Evolutionary conservation across 2,329 filamentous ascomycete species (phyloP).

Genomic region (Monilinia aucupariae): DNA sequence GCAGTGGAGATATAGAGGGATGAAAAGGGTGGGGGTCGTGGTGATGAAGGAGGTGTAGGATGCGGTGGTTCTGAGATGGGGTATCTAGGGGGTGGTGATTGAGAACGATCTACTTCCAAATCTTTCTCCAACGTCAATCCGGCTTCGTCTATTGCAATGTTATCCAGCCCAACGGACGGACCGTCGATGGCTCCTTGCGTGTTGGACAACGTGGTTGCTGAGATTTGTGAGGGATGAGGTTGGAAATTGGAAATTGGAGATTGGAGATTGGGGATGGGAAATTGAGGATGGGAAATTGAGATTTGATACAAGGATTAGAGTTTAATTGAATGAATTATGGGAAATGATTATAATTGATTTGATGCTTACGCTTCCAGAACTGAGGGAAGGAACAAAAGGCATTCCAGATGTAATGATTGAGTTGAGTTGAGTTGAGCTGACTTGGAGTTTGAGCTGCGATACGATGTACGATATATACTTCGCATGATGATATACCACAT

Average conservation of each 20-base stretch:
- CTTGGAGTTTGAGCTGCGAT: too few relatives aligned
- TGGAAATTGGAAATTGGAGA: constrained; percentile 14
- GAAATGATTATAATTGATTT: constrained; percentile 14
- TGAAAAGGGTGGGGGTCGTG: constrained; percentile 54
- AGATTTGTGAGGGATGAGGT: constrained; percentile 15
- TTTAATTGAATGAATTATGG: constrained; percentile 12
- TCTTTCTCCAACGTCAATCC: constrained; percentile 36
- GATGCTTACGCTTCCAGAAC: too few relatives aligned
- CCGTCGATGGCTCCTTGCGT: constrained; percentile 42
- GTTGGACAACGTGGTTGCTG: constrained; percentile 45
- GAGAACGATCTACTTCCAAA: constrained; percentile 35
- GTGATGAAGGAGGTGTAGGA: constrained; percentile 40
- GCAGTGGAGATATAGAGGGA: constrained; percentile 49
- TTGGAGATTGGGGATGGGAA: too few relatives aligned
- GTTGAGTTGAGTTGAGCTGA: neutral
- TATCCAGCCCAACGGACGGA: constrained; percentile 40
- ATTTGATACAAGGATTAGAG: constrained; percentile 17
- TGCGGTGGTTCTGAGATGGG: constrained; percentile 48
- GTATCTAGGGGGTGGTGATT: constrained; percentile 56
- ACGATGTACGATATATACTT: too few relatives aligned
- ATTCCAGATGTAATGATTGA: constrained; percentile 1
- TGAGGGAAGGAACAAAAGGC: neutral
- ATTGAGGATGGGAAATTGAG: constrained; percentile 12
- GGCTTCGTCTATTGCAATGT: constrained; percentile 23
- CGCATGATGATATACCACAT: too few relatives aligned